phyloP scores from a whole-genome alignment of 202 grass and related monocot species.

The Carex arenaria region DNA sequence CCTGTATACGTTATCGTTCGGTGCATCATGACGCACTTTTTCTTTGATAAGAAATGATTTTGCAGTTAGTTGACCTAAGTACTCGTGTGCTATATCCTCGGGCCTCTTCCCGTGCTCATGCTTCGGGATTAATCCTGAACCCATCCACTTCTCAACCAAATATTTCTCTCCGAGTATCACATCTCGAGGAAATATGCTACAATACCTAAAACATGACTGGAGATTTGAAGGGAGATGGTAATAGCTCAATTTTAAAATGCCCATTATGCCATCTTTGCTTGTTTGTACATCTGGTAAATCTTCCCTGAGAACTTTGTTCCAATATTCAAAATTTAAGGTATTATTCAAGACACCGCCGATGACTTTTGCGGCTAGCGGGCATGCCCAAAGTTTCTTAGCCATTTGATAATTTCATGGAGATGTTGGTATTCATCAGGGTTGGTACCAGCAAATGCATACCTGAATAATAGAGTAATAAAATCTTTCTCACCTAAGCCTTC shows the following conservation, averaged over 20 bases:
- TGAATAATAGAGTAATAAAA: background rate
- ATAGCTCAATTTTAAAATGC: constrained; percentile 16
- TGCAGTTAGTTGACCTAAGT: constrained; percentile 6
- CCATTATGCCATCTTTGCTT: background rate
- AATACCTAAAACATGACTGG: constrained; percentile 15
- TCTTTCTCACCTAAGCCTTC: constrained; percentile 5
- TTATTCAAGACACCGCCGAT: background rate
- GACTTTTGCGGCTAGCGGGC: constrained; percentile 17
- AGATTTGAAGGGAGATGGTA: background rate
- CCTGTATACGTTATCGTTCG: background rate
- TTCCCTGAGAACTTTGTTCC: background rate
- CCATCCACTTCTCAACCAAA: background rate
- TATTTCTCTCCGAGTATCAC: background rate
- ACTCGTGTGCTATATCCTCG: constrained; percentile 5
- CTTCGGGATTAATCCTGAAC: constrained; percentile 23
- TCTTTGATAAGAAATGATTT: constrained; percentile 30
- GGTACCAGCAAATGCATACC: constrained; percentile 10
- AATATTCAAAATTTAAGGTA: background rate
- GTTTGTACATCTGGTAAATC: constrained; percentile 1
- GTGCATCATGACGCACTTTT: background rate
- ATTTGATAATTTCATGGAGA: constrained; percentile 8
- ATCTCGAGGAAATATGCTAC: constrained; percentile 8
- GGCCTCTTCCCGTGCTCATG: background rate
- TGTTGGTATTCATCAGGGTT: background rate
- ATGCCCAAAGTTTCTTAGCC: background rate